Base-by-base conservation (phyloP, 495 filamentous ascomycete genomes). In the Penicillium soppii region DNA sequence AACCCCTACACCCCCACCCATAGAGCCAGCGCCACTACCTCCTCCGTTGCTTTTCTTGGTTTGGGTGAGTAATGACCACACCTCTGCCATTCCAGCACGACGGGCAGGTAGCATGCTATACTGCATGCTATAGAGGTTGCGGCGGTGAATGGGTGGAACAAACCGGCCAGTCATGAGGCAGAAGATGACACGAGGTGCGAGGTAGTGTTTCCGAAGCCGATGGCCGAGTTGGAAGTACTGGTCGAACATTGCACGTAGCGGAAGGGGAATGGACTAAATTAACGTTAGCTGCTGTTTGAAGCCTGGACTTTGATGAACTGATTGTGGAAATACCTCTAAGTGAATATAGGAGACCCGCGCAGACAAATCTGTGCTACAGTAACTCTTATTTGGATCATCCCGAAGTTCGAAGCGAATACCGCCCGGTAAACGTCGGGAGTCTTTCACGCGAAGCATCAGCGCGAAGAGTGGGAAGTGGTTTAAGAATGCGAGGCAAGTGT, bases 381-480 rank as follows among this genome's bases (percentile, higher is more conserved):
- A 35, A 7, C 53, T 52, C 33, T 65, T 72, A 30, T 71, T 57
- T 32, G 62, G 41, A 42, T 67, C 65, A 50, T 91, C 83, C 75
- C 82, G 83, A 69, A 97, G 85, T 70, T 92, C 89, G 73, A 96
- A 97, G 57, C 84, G 86, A 65, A 97, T 89, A 35, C 92, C 92
- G 82, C 92, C 94, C 37, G 94, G 94, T 56, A 99, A 76, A 67
- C 94, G 81, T 66, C 83, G 78, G 5, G 90, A 90, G 65, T 99
- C 95, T 69, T 99, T 99, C 50, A 96, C 78, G 56, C 94, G 84
- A 53, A 99, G 75, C 94, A 99, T 99, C 39, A 97, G 71, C 10
- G 94, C 94, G 72, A 99, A 99, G 19, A 99, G 80, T 19, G 94
- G 94, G 63, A 99, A 99, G 68, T 99, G 94, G 61, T 99, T 99